Base-by-base conservation (phyloP, 345 rosid species). In the Psidium friedrichsthalianum region DNA sequence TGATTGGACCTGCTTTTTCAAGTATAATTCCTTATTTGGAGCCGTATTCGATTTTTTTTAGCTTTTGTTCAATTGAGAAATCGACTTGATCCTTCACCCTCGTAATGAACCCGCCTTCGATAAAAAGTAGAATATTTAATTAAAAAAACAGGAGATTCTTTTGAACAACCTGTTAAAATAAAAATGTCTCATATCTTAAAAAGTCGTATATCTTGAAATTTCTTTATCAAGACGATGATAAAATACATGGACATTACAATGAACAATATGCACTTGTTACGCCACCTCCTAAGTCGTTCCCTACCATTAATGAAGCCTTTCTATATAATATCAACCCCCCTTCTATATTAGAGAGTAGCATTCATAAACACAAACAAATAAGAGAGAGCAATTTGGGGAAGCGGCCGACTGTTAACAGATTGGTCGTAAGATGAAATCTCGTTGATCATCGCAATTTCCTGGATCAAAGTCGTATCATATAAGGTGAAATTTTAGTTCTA, bases 341-440 rank as follows among this genome's bases (percentile, higher is more conserved):
- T 29, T 8, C 11, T 8, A 36, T 7, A 29, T 42, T 64, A 15
- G 21, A 32, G 3, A 64, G 44, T 8, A 32, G 12, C 22, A 64
- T 64, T 32, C 42, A 0, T 9, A 16, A 16, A 18, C 11, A 18
- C 54, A 52, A 59, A 59, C 4, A 27, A 59, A 59, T 3, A 0
- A 64, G 42, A 11, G 22, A 61, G 12, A 32, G 76, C 22, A 64
- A 5, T 64, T 64, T 0, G 22, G 40, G 18, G 11, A 64, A 32
- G 22, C 0, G 0, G 11, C 32, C 42, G 76, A 29, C 22, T 64
- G 0, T 29, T 64, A 21, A 64, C 0, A 15, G 22, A 64, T 2
- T 15, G 0, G 0, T 16, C 42, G 5, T 29, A 64, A 1, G 11
- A 64, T 15, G 42, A 0, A 15, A 7, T 61, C 25, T 20, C 57